These are phyloP conservation scores for Penicillium tannophilum DNA, from an alignment of 495 filamentous ascomycete genomes.

Conservation along the genomic window DNA sequence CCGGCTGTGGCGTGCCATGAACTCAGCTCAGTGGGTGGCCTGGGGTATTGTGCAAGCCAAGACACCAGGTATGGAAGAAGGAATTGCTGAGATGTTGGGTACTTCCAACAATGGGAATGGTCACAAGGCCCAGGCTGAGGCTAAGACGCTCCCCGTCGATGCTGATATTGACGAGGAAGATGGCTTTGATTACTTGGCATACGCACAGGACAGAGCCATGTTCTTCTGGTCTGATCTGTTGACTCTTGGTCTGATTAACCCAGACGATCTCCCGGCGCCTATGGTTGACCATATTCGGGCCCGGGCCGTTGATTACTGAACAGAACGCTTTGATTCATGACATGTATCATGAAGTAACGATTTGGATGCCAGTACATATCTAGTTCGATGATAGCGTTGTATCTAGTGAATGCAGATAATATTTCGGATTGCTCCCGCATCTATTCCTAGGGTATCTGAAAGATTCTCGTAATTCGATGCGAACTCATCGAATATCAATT, in stretches of 20 bases:
- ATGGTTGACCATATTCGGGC: conserved; percentile 59
- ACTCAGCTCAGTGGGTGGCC: conserved; percentile 87
- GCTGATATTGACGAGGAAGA: conserved; percentile 49
- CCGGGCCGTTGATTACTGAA: conserved; percentile 58
- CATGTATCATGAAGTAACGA: conserved; percentile 26
- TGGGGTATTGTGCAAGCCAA: conserved; percentile 98
- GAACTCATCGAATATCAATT: not conserved
- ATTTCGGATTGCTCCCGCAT: conserved; percentile 2
- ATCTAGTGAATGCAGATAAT: conserved; percentile 10
- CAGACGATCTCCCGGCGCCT: conserved; percentile 71
- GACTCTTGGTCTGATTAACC: conserved; percentile 64
- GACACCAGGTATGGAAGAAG: conserved; percentile 61
- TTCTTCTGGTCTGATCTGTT: conserved; percentile 94
- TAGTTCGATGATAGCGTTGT: conserved; percentile 7
- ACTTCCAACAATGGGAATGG: conserved; percentile 18
- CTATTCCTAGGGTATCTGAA: conserved; percentile 6
- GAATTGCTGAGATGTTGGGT: conserved; percentile 25
- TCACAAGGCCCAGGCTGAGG: conserved; percentile 11
- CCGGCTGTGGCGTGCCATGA: conserved; percentile 80
- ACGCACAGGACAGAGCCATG: conserved; percentile 86
- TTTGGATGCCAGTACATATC: conserved; percentile 30
- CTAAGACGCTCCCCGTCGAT: conserved; percentile 22
- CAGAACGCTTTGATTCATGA: conserved; percentile 6
- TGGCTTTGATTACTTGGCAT: conserved; percentile 90
- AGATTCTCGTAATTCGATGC: not conserved